Base-by-base conservation (phyloP, 495 filamentous ascomycete genomes). In the Oleoguttula mirabilis region DNA sequence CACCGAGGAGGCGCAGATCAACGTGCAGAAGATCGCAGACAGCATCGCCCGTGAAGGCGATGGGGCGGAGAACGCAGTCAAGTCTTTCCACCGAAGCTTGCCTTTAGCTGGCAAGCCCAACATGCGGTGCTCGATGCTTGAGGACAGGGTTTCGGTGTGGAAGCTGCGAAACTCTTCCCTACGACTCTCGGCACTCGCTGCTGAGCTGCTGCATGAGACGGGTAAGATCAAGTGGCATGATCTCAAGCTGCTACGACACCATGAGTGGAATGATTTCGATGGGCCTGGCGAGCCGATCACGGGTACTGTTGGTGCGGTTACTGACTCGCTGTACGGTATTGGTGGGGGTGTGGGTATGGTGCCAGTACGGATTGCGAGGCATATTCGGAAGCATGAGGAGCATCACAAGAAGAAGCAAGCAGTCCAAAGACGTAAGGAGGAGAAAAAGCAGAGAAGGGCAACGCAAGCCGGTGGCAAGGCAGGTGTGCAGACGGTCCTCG, bases 261-360 rank as follows among this genome's bases (percentile, higher is more conserved):
- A 69, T 24, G 79, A 84, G 47, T 86, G 80, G 80, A 84, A 84
- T 45, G 81, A 84, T 51, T 85, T 83, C 46, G 78, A 80, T 41
- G 81, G 81, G 0, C 80, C 81, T 0, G 81, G 80, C 0, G 81
- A 85, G 53, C 82, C 81, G 1, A 49, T 86, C 22, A 80, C 79
- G 2, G 81, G 82, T 4, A 60, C 65, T 1, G 69, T 72, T 6
- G 68, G 69, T 0, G 77, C 76, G 3, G 41, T 83, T 3, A 56
- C 72, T 19, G 60, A 66, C 4, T 69, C 69, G 3, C 52, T 78
- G 0, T 67, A 68, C 0, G 68, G 70, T 25, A 62, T 73, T 10
- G 69, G 71, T 16, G 61, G 66, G 30, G 79, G 79, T 4, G 55
- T 81, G 25, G 75, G 73, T 4, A 62, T 69, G 12, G 64, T 79